These are phyloP conservation scores for Rheum nobile DNA, from an alignment of 148 eudicot genomes.

Conservation along the genomic window DNA sequence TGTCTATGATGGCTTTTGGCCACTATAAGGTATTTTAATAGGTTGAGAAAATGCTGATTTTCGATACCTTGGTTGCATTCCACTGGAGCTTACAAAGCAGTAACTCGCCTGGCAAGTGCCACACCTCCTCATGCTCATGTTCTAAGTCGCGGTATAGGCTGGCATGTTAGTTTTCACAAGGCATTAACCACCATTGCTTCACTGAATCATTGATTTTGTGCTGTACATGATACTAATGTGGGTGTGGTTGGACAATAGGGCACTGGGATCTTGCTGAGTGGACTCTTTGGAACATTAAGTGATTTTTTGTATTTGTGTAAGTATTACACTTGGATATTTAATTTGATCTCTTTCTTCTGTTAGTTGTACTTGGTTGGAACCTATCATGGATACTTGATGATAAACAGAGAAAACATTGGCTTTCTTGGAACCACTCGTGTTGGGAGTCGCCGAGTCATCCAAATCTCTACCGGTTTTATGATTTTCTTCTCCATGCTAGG, in stretches of 20 bases:
- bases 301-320: conserved; percentile 86
- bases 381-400: too few relatives aligned
- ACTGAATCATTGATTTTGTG: too few relatives aligned
- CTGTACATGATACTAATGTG: too few relatives aligned
- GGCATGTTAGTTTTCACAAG: too few relatives aligned
- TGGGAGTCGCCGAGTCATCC: too few relatives aligned
- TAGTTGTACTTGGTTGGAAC: not conserved
- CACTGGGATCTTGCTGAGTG: conserved; percentile 70
- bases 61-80: conserved; percentile 32
- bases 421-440: too few relatives aligned
- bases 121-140: conserved; percentile 99
- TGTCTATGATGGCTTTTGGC: not conserved
- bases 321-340: conserved; percentile 12
- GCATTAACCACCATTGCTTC: too few relatives aligned
- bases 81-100: conserved; percentile 90
- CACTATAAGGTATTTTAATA: not conserved
- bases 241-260: conserved; percentile 36
- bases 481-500: too few relatives aligned
- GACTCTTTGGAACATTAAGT: too few relatives aligned
- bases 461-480: too few relatives aligned
- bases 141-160: too few relatives aligned
- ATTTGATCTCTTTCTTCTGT: not conserved
- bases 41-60: not conserved
- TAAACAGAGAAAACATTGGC: too few relatives aligned
- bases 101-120: conserved; percentile 92